Conservation (phyloP, 805 yeast genomes). For the Candida glaebosa region DNA sequence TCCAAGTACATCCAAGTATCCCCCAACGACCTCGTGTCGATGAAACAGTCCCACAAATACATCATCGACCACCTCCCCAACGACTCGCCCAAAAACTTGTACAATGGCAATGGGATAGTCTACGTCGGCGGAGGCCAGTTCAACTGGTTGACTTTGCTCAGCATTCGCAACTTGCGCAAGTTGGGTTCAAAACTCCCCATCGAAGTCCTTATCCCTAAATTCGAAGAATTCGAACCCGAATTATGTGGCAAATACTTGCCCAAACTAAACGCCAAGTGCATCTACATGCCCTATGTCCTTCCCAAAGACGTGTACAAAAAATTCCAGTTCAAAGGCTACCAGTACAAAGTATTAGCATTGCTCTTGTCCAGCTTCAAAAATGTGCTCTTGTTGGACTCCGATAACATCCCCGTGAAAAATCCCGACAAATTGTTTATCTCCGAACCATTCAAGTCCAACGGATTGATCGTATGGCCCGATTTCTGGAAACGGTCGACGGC, state of each 20-base stretch:
- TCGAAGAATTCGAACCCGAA: conserved; percentile 67
- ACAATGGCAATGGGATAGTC: conserved; percentile 53
- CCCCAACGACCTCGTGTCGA: conserved; percentile 37
- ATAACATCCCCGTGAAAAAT: conserved; percentile 64
- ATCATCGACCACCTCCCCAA: conserved; percentile 46
- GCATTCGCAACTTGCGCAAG: conserved; percentile 62
- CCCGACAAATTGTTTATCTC: conserved; percentile 58
- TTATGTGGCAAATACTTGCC: conserved; percentile 42
- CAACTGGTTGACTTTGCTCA: conserved; percentile 65
- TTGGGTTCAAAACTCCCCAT: conserved; percentile 70
- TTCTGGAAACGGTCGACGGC: conserved; percentile 84
- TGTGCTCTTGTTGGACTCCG: conserved; percentile 71
- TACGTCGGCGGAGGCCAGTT: conserved; percentile 80
- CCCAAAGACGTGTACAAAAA: conserved; percentile 18
- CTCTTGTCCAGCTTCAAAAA: conserved; percentile 57
- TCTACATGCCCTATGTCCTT: conserved; percentile 32
- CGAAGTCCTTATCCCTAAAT: conserved; percentile 75
- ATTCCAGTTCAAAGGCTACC: conserved; percentile 43
- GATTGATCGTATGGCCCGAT: conserved; percentile 79
- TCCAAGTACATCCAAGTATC: conserved; percentile 46
- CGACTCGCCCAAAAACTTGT: conserved; percentile 30
- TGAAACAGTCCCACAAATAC: conserved; percentile 45
- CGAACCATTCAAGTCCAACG: conserved; percentile 52
- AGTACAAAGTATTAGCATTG: conserved; percentile 41
- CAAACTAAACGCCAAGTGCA: conserved; percentile 35